Base-by-base conservation (phyloP, 1,139 yeast species). In the Candida neerlandica region DNA sequence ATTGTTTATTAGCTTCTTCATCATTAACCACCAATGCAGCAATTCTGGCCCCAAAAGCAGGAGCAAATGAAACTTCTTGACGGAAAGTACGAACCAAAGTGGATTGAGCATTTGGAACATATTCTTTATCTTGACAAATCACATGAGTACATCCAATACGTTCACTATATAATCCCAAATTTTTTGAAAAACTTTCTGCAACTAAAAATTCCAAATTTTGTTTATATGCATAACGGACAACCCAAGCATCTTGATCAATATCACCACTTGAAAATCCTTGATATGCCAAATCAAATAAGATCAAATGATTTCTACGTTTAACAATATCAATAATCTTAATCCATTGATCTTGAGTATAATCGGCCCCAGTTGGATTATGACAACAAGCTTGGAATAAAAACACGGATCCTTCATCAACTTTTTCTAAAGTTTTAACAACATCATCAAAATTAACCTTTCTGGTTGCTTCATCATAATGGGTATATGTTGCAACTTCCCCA, bases 331-430 rank as follows among this genome's bases (percentile, higher is more conserved):
- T 77, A 46, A 92, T 88, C 60, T 78, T 67, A 52, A 73, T 73
- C 97, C 97, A 92, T 65, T 92, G 92, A 46, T 84, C 88, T 45
- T 70, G 69, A 11, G 89, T 78, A 54, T 96, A 95, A 66, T 92
- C 98, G 55, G 92, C 84, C 32, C 97, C 98, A 12, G 97, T 92
- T 39, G 98, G 98, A 71, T 92, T 92, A 75, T 92, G 98, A 62
- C 97, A 95, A 65, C 97, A 91, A 5, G 96, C 96, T 70, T 92
- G 98, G 53, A 92, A 77, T 49, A 92, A 72, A 49, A 75, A 70
- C 11, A 71, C 69, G 0, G 77, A 65, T 21, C 63, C 57, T 18
- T 44, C 51, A 2, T 71, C 68, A 15, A 76, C 77, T 1, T 55
- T 29, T 5, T 64, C 58, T 50, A 75, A 58, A 5, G 75, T 67